A percentile compares a stretch with the other conserved stretches of the same genome.
Evolutionary conservation across 2,329 filamentous ascomycete genomes (phyloP).

Genomic region (Sphaerulina vaccinii): DNA sequence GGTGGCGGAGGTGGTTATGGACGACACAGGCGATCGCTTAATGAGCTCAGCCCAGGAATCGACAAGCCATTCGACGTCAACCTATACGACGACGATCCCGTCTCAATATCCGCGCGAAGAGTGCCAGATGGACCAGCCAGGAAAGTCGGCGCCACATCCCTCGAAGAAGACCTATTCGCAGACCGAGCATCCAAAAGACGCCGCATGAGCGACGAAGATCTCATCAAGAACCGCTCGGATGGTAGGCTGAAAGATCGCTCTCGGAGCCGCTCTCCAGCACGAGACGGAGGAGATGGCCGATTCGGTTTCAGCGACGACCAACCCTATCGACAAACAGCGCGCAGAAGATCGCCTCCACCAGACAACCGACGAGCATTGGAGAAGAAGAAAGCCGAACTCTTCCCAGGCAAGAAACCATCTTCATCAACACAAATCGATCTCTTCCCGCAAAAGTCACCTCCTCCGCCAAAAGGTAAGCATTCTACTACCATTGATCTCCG

Average conservation of each 20-base stretch:
- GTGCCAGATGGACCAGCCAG: slow-evolving; percentile 9
- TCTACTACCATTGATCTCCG: too few relatives aligned
- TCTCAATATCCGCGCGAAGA: slow-evolving; percentile 12
- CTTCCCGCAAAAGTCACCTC: slow-evolving; percentile 29
- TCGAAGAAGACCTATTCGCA: slow-evolving; percentile 18
- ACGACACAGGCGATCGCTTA: slow-evolving; percentile 46
- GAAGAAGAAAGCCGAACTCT: slow-evolving; percentile 43
- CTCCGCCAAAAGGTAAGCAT: too few relatives aligned
- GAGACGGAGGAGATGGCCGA: slow-evolving; percentile 50
- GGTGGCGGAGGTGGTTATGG: slow-evolving; percentile 61
- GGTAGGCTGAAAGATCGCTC: slow-evolving; percentile 51
- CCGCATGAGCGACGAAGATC: slow-evolving; percentile 31
- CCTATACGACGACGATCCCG: slow-evolving; percentile 74
- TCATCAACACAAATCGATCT: slow-evolving; percentile 24
- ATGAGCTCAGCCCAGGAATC: slow-evolving; percentile 33
- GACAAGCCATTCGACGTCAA: slow-evolving; percentile 63
- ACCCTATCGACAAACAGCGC: slow-evolving; percentile 44
- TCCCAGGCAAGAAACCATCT: slow-evolving; percentile 31
- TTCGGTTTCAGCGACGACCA: slow-evolving; percentile 52
- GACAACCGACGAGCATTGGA: slow-evolving; percentile 30
- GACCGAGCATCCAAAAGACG: slow-evolving; percentile 13
- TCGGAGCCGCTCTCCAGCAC: slow-evolving; percentile 59
- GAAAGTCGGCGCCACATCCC: slow-evolving; percentile 4
- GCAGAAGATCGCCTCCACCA: slow-evolving; percentile 45
- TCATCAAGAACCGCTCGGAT: slow-evolving; percentile 34